Evolutionary conservation across 345 rosid species (phyloP), one percentile per base, ranked within the genome.

Genomic region (Laguncularia racemosa): DNA sequence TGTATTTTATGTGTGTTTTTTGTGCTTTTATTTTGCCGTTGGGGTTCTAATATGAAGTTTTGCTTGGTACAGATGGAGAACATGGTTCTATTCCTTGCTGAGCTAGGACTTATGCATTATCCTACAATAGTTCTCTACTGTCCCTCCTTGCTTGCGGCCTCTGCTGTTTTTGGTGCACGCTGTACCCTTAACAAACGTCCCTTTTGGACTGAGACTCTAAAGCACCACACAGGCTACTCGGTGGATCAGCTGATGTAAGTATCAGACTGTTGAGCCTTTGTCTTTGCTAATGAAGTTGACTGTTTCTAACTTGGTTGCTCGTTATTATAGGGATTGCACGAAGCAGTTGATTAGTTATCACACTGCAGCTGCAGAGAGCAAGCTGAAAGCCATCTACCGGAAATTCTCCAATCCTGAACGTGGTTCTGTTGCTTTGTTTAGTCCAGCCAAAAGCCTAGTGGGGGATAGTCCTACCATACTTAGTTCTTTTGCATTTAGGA

Each of bases 131-230:
- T 70, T 23, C 20, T 17, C 65, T 78, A 76, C 54, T 66, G 78
- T 48, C 86, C 96, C 4, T 86, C 98, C 0, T 50, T 81, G 79
- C 62, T 91, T 14, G 96, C 98, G 61, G 92, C 98, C 50, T 84
- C 96, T 3, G 96, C 92, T 28, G 96, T 91, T 16, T 91, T 84
- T 78, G 90, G 87, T n/a, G 95, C 98, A 13, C 79, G 92, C 23
- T 78, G 87, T 69, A 78, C 92, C 15, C 64, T 91, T 26, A 75
- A 68, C 26, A 78, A 69, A 67, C 64, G 55, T n/a, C 95, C 98
- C 3, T 55, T 68, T 49, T 91, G 98, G 98, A 86, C 71, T 15
- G 81, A 81, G 50, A 88, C 87, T 13, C 60, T 91, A 61, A 67
- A 75, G 82, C 83, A 79, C 55, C 78, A 88, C 67, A 84, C 96